Percentiles rank a stretch among this genome's conserved stretches.
phyloP scores from a whole-genome alignment of 768 basidiomycete species.

The Suillus lakei region DNA sequence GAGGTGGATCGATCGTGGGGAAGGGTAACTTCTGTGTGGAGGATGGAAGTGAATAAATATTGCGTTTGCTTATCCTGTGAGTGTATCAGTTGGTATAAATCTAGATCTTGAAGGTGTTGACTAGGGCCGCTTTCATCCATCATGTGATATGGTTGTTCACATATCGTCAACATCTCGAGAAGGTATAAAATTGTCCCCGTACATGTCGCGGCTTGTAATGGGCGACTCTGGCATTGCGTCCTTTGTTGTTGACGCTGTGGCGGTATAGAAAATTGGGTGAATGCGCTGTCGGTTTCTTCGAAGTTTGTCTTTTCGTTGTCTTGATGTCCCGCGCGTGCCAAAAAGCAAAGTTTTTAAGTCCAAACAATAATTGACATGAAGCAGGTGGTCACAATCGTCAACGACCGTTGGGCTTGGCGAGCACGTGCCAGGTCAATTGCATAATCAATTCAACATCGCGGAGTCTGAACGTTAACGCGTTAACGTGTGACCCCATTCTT shows the following conservation, averaged over 20 bases:
- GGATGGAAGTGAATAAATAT: no score
- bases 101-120: constrained; percentile 64
- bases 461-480: no score
- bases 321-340: constrained; percentile 73
- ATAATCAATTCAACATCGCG: no score
- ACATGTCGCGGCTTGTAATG: constrained; percentile 40
- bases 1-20: no score
- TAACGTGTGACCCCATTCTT: no score
- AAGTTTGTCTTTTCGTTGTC: constrained; percentile 57
- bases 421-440: no score
- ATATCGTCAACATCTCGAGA: constrained; percentile 61
- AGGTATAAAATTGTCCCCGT: constrained; percentile 67
- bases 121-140: constrained; percentile 58
- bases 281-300: constrained; percentile 55
- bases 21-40: no score
- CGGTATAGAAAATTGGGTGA: constrained; percentile 55
- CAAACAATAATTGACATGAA: no score
- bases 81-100: constrained; percentile 68
- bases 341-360: constrained; percentile 85
- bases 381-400: no score
- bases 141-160: constrained; percentile 64
- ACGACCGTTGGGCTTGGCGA: no score
- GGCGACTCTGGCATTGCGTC: constrained; percentile 55
- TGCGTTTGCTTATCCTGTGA: no score
- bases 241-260: constrained; percentile 51